These are phyloP conservation scores for Alternaria longipes DNA, from an alignment of 2,329 filamentous ascomycete species.

Conservation along the genomic window DNA sequence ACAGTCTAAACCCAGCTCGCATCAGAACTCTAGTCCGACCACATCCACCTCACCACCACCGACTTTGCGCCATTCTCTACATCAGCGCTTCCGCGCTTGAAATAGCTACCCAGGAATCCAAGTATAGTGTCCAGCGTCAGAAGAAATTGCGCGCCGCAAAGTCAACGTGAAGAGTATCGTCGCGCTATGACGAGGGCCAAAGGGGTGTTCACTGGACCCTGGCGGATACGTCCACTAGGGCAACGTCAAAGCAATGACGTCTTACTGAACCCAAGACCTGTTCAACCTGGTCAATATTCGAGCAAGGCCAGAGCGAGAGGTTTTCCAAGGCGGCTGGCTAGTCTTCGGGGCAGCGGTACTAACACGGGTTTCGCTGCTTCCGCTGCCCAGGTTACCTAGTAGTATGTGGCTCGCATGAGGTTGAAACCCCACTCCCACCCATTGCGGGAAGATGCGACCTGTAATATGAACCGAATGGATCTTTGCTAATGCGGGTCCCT, in stretches of 20 bases:
- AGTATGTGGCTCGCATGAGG: constrained; percentile 42
- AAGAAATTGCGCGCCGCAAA: constrained; percentile 26
- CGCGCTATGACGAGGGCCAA: background rate
- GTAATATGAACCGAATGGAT: constrained; percentile 37
- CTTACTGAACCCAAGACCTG: constrained; percentile 1
- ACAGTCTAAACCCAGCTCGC: constrained; percentile 39
- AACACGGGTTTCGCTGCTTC: constrained; percentile 46
- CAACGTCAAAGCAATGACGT: constrained; percentile 19
- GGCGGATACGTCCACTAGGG: background rate
- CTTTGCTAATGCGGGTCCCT: constrained; percentile 40
- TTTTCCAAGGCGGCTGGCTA: constrained; percentile 29
- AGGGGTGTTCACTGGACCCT: background rate
- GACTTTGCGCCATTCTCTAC: constrained; percentile 21
- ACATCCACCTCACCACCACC: constrained; percentile 36
- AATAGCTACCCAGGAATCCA: constrained; percentile 18
- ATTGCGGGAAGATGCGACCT: constrained; percentile 39
- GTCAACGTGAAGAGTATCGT: constrained; percentile 13
- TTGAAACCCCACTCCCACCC: constrained; percentile 49
- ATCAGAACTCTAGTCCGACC: constrained; percentile 40
- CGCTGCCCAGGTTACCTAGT: constrained; percentile 40
- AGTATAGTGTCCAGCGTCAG: constrained; percentile 28
- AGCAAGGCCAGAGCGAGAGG: constrained; percentile 19
- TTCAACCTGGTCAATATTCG: constrained; percentile 7
- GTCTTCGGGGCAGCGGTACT: constrained; percentile 27
- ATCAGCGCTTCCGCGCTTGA: constrained; percentile 28